Conservation (phyloP, 2,329 filamentous ascomycete genomes). For the Coniochaeta sp. region DNA sequence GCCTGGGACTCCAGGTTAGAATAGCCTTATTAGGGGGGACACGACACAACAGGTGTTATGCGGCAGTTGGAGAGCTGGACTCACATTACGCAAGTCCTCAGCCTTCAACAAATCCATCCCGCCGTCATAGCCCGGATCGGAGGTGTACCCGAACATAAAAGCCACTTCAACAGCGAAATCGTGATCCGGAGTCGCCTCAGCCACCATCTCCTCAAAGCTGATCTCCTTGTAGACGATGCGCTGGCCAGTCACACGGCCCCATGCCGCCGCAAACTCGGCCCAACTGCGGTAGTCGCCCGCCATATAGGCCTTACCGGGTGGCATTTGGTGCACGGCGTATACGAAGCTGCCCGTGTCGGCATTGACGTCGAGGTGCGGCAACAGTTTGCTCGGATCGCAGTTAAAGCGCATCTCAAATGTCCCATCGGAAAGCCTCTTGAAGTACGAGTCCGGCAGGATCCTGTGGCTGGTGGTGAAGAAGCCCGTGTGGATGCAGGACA, state of each 20-base stretch:
- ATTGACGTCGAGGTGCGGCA: slow-evolving; percentile 40
- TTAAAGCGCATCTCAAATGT: slow-evolving; percentile 41
- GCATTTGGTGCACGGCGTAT: slow-evolving; percentile 42
- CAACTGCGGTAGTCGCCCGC: slow-evolving; percentile 39
- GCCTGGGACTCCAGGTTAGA: slow-evolving; percentile 20
- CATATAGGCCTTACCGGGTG: slow-evolving; percentile 40
- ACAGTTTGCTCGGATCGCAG: slow-evolving; percentile 25
- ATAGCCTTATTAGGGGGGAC: not conserved
- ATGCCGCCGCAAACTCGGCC: slow-evolving; percentile 35
- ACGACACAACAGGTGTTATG: not conserved
- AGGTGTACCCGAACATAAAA: slow-evolving; percentile 39
- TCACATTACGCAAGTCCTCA: slow-evolving; percentile 35
- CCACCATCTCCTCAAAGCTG: slow-evolving; percentile 31
- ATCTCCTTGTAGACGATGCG: slow-evolving; percentile 31
- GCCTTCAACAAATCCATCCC: slow-evolving; percentile 34
- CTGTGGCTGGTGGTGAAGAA: slow-evolving; percentile 41
- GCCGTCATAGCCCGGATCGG: slow-evolving; percentile 42
- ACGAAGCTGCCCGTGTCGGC: slow-evolving; percentile 39
- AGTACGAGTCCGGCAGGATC: slow-evolving; percentile 37
- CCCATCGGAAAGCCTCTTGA: slow-evolving; percentile 34
- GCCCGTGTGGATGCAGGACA: slow-evolving; percentile 43
- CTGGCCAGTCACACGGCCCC: slow-evolving; percentile 29
- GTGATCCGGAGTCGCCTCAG: slow-evolving; percentile 22
- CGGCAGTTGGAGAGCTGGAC: slow-evolving; percentile 5
- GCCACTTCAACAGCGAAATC: slow-evolving; percentile 36